Percentiles rank a stretch among this genome's conserved stretches.
Conservation (phyloP, 2,329 filamentous ascomycete species). For the Pyrenophora tritici-repentis region DNA sequence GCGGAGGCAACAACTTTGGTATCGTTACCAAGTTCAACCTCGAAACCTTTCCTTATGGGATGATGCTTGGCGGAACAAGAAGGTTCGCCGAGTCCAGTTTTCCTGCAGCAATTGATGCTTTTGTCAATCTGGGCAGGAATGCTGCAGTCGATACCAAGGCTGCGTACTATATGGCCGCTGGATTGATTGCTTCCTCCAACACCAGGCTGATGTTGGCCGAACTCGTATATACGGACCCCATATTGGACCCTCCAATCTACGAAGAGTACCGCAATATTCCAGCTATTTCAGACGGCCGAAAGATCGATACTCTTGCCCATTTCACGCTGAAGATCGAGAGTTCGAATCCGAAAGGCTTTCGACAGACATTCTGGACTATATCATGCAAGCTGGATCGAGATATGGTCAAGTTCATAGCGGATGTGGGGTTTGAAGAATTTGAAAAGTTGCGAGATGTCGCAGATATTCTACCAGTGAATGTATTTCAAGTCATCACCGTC, state of each 20-base stretch:
- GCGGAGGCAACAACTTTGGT: conserved; percentile 37
- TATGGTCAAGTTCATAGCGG: conserved; percentile 13
- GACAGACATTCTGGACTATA: conserved; percentile 27
- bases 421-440: conserved; percentile 15
- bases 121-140: conserved; percentile 10
- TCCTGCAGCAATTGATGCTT: conserved; percentile 23
- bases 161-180: conserved; percentile 4
- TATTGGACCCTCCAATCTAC: conserved; percentile 6
- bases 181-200: too few species aligned
- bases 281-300: conserved; percentile 19
- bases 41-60: conserved; percentile 22
- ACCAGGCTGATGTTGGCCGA: conserved; percentile 2
- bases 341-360: conserved; percentile 12
- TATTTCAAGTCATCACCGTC: neutral
- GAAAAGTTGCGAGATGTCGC: conserved; percentile 1
- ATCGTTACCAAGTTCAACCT: conserved; percentile 32
- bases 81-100: conserved; percentile 14
- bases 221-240: conserved; percentile 10
- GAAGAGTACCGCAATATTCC: conserved; percentile 8
- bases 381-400: conserved; percentile 24
- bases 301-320: conserved; percentile 21
- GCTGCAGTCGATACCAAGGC: conserved; percentile 7
- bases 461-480: neutral
- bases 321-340: conserved; percentile 18
- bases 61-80: conserved; percentile 8